A percentile compares a stretch with the other conserved stretches of the same genome.
These are phyloP conservation scores for Wallacemonas collosoma DNA, from an alignment of 208 protist species.

Conservation along the genomic window DNA sequence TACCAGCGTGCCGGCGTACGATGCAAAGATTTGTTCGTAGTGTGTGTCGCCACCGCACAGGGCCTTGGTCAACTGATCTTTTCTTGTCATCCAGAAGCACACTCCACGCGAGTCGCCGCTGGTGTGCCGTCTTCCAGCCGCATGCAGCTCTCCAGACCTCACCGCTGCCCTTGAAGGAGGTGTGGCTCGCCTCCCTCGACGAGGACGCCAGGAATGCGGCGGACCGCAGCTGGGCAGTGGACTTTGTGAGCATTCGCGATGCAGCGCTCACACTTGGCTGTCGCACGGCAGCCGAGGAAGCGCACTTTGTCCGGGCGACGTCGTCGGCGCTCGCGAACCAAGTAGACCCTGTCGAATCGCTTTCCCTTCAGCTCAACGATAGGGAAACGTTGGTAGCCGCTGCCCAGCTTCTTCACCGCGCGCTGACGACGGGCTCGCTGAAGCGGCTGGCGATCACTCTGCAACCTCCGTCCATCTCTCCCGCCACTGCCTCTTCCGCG, in stretches of 20 bases:
- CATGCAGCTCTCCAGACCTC: not conserved
- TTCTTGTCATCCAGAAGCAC: not conserved
- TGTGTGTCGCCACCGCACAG: too few species aligned
- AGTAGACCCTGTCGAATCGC: not conserved
- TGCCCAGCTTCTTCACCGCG: not conserved
- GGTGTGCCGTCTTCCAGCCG: not conserved
- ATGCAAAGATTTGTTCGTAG: too few species aligned
- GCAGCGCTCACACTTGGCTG: not conserved
- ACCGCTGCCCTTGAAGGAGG: not conserved
- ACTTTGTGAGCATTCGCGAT: conserved; percentile 6
- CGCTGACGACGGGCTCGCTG: not conserved
- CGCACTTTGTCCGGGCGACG: not conserved
- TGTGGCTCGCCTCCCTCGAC: not conserved
- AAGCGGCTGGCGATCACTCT: not conserved
- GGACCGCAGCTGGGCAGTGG: not conserved
- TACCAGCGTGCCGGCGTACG: too few species aligned
- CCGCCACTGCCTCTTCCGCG: not conserved
- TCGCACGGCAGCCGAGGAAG: not conserved
- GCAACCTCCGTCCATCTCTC: conserved; percentile 21
- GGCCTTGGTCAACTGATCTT: too few species aligned
- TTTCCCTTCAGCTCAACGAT: conserved; percentile 15
- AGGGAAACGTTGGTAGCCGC: not conserved
- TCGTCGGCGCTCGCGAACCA: not conserved
- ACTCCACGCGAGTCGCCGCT: not conserved
- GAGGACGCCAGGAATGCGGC: not conserved